Base-by-base conservation (phyloP, 495 filamentous ascomycete genomes). In the Neurospora intermedia region DNA sequence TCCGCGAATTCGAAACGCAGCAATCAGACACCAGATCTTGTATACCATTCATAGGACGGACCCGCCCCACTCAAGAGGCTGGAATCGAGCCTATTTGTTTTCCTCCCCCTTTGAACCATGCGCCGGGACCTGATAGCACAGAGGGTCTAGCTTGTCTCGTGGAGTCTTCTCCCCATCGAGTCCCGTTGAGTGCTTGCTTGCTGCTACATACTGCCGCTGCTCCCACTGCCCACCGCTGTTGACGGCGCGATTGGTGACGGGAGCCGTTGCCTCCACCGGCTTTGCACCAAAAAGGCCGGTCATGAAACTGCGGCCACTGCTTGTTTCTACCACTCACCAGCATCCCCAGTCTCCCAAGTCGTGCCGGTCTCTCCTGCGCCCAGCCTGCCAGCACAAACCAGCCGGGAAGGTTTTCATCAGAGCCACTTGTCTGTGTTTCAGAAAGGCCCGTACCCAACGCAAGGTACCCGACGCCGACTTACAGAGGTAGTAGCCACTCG, bases 361-460 rank as follows among this genome's bases (percentile, higher is more conserved):
- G 23, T 66, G 54, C 54, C 54, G 8, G 54, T 62, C 54, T 62
- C 23, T 62, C 54, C 23, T 62, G 54, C 54, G 54, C 23, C 54
- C 54, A 62, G 54, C 54, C 31, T 62, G 54, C 54, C 54, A 66
- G 54, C 54, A 66, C 54, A 66, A 66, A 66, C 54, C 54, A 66
- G 54, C 54, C 54, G 15, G 54, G 27, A 75, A 70, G 62, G 40
- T 66, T 43, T 59, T 73, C 69, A 74, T 40, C 54, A 27, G 54
- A 42, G 78, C 76, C 78, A 79, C 77, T 75, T 80, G 78, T 77
- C 76, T 73, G 71, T 80, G 77, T 79, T 77, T 80, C 78, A 80
- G 72, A 74, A 73, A 73, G 73, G 54, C 69, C 73, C 43, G 20
- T 72, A 76, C 75, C 54, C 54, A 66, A 66, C 54, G 54, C 54